A percentile compares a stretch with the other conserved stretches of the same genome.
phyloP scores from a whole-genome alignment of 371 early-diverging fungal genomes.

The Mortierella sp. region DNA sequence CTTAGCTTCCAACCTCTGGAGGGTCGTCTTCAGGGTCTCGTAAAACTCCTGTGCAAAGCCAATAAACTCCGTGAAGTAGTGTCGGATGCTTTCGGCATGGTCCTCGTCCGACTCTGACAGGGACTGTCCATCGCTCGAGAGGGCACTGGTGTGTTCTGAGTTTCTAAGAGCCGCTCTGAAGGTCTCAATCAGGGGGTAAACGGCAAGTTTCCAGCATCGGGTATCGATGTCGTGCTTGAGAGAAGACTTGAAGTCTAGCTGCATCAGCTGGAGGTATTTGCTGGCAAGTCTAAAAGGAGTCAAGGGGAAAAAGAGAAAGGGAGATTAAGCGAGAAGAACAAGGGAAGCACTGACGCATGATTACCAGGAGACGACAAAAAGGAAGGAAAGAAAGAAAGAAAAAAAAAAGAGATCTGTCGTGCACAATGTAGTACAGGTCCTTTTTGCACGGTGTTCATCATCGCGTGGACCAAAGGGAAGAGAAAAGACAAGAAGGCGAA shows the following conservation, averaged over 20 bases:
- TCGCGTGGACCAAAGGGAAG: no score
- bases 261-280: slow-evolving; percentile 63
- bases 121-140: slow-evolving; percentile 18
- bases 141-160: slow-evolving; percentile 21
- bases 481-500: no score
- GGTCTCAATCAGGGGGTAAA: slow-evolving; percentile 71
- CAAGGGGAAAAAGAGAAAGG: not conserved
- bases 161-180: slow-evolving; percentile 63
- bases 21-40: slow-evolving; percentile 49
- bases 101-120: slow-evolving; percentile 51
- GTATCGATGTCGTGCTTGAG: slow-evolving; percentile 70
- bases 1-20: slow-evolving; percentile 52
- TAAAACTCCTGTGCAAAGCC: slow-evolving; percentile 59
- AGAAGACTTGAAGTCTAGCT: slow-evolving; percentile 64
- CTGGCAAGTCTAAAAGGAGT: slow-evolving; percentile 52
- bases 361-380: no score
- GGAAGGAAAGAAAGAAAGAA: no score
- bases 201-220: slow-evolving; percentile 73
- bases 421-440: no score
- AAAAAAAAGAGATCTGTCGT: no score
- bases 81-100: slow-evolving; percentile 26
- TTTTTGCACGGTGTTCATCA: no score
- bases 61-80: slow-evolving; percentile 38
- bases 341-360: no score
- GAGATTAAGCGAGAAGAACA: no score